Evolutionary conservation across 345 rosid genomes (phyloP), one percentile per base, ranked within the genome.

Genomic region (Angophora floribunda): DNA sequence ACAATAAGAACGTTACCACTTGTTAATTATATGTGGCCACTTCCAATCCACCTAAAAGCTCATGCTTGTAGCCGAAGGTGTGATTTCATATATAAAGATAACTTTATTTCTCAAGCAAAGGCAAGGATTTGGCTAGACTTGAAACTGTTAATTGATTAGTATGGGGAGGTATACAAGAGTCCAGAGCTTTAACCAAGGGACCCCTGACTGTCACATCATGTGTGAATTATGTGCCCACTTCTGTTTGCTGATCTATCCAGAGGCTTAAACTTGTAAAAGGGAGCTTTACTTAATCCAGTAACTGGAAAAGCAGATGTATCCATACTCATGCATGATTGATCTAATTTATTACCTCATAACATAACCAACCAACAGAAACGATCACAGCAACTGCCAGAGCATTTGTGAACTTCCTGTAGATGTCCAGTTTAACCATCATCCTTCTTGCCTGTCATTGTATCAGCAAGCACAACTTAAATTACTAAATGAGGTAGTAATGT

Each of bases 321-420:
- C 49, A 85, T 59, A 85, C 50, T 51, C 86, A 85, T 85, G 57
- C 87, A 52, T 52, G 65, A 52, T 45, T 12, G 65, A 85, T 41
- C 65, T 85, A 32, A 52, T 53, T 85, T 36, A 44, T 88, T 93
- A 98, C 99, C 99, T 98, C 99, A 51, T 98, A 98, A 95, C 99
- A 98, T 89, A 94, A 93, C 99, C 99, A 98, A 86, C 99, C 99
- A 47, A 96, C 95, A 65, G 99, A 98, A 55, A 97, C 96, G 85
- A 97, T 91, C 87, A 97, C 96, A 78, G 98, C 94, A n/a, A 97
- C 98, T 36, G 95, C 99, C 94, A 98, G 91, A 87, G 99, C 99
- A 89, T 95, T 98, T n/a, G 99, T 97, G 92, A 98, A 97, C 94
- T 95, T 98, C 89, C 97, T 90, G 93, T 98, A 97, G 82, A 97